phyloP scores from a whole-genome alignment of 257 asterid species.

The Osmanthus fragrans region DNA sequence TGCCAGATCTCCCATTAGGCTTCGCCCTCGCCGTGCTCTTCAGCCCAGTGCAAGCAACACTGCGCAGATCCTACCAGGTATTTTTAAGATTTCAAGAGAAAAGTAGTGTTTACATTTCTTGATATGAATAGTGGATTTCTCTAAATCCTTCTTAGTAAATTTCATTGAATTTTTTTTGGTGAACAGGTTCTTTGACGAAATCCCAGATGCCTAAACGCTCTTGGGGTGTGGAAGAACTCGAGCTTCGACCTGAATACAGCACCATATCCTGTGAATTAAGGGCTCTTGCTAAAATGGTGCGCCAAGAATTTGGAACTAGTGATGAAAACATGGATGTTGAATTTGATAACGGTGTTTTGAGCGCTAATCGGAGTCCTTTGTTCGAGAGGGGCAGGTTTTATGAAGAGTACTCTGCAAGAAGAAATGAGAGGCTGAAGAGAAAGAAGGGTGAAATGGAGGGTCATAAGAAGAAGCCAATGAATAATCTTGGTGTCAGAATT shows the following conservation, averaged over 20 bases:
- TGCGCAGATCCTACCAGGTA: conserved; percentile 63
- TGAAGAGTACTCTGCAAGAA: conserved; percentile 77
- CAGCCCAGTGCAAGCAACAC: conserved; percentile 42
- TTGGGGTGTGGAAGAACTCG: conserved; percentile 38
- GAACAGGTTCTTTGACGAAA: conserved; percentile 61
- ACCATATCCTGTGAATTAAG: conserved; percentile 71
- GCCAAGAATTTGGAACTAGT: conserved; percentile 51
- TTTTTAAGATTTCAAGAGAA: background rate
- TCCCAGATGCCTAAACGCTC: conserved; percentile 45
- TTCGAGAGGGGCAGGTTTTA: conserved; percentile 84
- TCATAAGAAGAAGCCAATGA: conserved; percentile 47
- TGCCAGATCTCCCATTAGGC: conserved; percentile 79
- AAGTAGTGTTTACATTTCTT: too few relatives aligned
- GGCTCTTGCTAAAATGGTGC: conserved; percentile 73
- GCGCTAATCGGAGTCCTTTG: conserved; percentile 46
- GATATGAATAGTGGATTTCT: background rate
- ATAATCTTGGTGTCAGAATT: conserved; percentile 77
- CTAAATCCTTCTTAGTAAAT: background rate
- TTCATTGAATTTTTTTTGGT: background rate
- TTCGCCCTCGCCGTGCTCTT: conserved; percentile 62
- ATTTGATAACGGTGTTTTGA: background rate
- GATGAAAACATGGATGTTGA: conserved; percentile 16
- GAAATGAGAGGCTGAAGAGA: conserved; percentile 88
- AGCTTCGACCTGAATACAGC: conserved; percentile 64
- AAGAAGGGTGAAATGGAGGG: conserved; percentile 65